A percentile compares a stretch with the other conserved stretches of the same genome.
phyloP scores from a whole-genome alignment of 2,329 filamentous ascomycete species.

The Celoporthe dispersa region DNA sequence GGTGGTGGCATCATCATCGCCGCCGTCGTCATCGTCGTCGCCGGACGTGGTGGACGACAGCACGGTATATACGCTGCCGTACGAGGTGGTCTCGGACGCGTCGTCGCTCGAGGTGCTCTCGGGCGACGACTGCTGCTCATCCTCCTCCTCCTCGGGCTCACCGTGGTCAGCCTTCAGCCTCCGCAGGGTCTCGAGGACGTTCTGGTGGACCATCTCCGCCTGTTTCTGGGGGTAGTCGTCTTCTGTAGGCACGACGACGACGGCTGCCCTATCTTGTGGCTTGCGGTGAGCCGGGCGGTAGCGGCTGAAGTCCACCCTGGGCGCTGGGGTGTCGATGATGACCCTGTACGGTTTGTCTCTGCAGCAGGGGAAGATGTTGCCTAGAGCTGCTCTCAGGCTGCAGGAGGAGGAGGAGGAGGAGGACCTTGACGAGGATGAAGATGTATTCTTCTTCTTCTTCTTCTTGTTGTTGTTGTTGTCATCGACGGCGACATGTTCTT shows the following conservation, averaged over 20 bases:
- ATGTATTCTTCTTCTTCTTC: too few species aligned
- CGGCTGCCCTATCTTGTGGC: not conserved
- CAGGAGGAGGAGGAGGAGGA: too few species aligned
- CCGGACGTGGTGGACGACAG: not conserved
- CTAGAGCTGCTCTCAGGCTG: not conserved
- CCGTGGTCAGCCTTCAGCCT: not conserved
- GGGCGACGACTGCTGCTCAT: not conserved
- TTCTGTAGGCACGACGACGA: not conserved
- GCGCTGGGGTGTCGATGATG: not conserved
- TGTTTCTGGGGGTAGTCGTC: not conserved
- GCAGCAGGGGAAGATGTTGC: not conserved
- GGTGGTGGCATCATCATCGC: not conserved
- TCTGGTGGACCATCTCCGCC: not conserved
- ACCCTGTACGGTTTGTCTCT: not conserved
- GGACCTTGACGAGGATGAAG: not conserved
- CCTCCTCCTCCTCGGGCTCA: not conserved
- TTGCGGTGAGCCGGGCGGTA: not conserved
- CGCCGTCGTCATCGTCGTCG: too few species aligned
- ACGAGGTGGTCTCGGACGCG: not conserved
- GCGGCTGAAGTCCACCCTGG: not conserved
- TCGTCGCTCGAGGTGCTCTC: not conserved
- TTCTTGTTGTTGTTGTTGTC: not conserved
- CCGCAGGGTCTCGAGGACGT: not conserved
- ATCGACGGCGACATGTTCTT: not conserved
- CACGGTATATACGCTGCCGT: slow-evolving; percentile 7